These are phyloP conservation scores for Scenedesmus sp. DNA, from an alignment of 163 green algal genomes.

Conservation along the genomic window DNA sequence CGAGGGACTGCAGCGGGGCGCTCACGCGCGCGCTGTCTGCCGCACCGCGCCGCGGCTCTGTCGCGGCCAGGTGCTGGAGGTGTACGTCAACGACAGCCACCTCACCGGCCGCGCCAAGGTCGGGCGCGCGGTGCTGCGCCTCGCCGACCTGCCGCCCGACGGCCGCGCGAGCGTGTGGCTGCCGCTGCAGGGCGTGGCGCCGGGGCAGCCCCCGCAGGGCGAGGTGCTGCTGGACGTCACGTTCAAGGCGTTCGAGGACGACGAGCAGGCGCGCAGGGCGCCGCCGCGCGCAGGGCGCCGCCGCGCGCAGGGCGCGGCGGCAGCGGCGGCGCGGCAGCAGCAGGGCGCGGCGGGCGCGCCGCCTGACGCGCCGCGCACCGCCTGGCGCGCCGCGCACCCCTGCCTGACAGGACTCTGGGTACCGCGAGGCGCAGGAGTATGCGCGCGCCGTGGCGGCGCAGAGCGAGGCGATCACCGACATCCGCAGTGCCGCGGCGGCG, in stretches of 20 bases:
- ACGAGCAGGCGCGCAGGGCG: conserved; percentile 37
- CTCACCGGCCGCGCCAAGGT: conserved; percentile 87
- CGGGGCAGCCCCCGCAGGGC: conserved; percentile 41
- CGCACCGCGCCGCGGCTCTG: background rate
- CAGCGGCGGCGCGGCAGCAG: no score
- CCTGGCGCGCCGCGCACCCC: no score
- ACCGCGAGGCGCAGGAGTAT: conserved; percentile 71
- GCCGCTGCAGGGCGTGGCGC: conserved; percentile 64
- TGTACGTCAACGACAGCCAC: conserved; percentile 85
- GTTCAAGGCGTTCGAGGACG: conserved; percentile 63
- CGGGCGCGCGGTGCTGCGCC: conserved; percentile 67
- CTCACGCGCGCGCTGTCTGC: no score
- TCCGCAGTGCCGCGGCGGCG: conserved; percentile 85
- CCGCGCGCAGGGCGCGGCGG: no score
- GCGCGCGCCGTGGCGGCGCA: conserved; percentile 54
- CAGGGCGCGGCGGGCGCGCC: background rate
- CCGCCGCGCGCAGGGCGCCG: no score
- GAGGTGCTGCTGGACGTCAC: conserved; percentile 69
- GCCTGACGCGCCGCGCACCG: no score
- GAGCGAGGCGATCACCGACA: conserved; percentile 75
- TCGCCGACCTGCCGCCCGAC: conserved; percentile 58
- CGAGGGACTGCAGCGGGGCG: no score
- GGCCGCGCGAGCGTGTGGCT: conserved; percentile 79
- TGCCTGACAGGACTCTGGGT: conserved; percentile 66
- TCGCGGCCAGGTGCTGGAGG: conserved; percentile 75